phyloP scores from a whole-genome alignment of 1,284 basidiomycete genomes.

The Flammula alnicola region DNA sequence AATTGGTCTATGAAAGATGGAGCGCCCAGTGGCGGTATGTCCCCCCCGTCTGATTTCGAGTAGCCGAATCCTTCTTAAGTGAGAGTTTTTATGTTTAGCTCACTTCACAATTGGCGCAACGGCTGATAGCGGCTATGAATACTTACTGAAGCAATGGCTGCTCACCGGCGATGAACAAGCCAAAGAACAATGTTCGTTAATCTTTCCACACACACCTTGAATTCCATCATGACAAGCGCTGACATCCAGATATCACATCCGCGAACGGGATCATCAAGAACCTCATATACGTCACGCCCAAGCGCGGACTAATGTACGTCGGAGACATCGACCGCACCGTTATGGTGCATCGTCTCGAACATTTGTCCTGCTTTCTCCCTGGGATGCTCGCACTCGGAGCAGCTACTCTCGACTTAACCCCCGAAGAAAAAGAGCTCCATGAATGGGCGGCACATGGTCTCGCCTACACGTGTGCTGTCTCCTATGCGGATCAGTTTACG shows the following conservation, averaged over 20 bases:
- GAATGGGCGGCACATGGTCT: conserved; percentile 72
- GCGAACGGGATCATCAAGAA: conserved; percentile 64
- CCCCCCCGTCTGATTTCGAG: conserved; percentile 34
- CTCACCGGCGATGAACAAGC: conserved; percentile 61
- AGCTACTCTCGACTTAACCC: conserved; percentile 49
- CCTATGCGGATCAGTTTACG: conserved; percentile 64
- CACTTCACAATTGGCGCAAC: conserved; percentile 60
- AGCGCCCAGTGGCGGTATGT: conserved; percentile 41
- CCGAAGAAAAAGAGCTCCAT: conserved; percentile 49
- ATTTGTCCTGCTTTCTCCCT: conserved; percentile 78
- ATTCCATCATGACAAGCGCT: conserved; percentile 33
- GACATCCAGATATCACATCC: conserved; percentile 57
- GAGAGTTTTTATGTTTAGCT: conserved; percentile 34
- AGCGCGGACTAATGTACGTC: conserved; percentile 68
- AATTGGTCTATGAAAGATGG: conserved; percentile 45
- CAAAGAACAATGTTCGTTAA: conserved; percentile 58
- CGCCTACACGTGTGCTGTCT: conserved; percentile 67
- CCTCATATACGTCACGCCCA: conserved; percentile 65
- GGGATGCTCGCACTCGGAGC: conserved; percentile 75
- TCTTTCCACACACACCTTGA: conserved; percentile 29
- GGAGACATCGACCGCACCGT: conserved; percentile 50
- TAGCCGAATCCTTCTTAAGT: background rate
- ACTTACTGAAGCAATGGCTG: conserved; percentile 75
- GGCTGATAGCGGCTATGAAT: conserved; percentile 77
- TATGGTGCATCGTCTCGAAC: conserved; percentile 62